A percentile compares a stretch with the other conserved stretches of the same genome.
Conservation (phyloP, 2,329 filamentous ascomycete genomes). For the Phyllosticta citribraziliensis region DNA sequence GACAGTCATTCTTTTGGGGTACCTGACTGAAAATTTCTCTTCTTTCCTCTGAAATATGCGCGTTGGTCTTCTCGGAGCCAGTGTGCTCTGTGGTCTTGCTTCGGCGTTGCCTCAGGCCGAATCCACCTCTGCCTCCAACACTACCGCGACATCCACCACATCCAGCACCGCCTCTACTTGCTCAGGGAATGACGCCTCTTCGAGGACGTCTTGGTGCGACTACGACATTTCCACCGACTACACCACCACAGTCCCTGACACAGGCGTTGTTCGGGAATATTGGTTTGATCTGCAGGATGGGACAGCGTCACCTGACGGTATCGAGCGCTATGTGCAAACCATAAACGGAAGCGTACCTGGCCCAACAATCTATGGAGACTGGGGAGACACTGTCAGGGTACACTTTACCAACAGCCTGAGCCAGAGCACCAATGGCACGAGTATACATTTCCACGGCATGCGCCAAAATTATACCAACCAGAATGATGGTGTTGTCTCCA, state of each 20-base stretch:
- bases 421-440: conserved; percentile 44
- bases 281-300: conserved; percentile 45
- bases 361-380: conserved; percentile 18
- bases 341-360: conserved; percentile 7
- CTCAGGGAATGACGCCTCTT: conserved; percentile 2
- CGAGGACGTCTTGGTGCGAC: conserved; percentile 33
- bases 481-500: conserved; percentile 46
- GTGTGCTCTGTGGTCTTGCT: background rate
- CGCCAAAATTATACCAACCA: conserved; percentile 46
- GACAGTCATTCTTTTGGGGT: background rate
- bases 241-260: conserved; percentile 40
- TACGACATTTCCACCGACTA: conserved; percentile 44
- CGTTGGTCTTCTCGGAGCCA: background rate
- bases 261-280: conserved; percentile 46
- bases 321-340: conserved; percentile 26
- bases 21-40: background rate
- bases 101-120: background rate
- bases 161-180: background rate
- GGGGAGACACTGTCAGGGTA: conserved; percentile 37
- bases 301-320: conserved; percentile 47
- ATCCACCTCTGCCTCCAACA: background rate
- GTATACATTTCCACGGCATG: conserved; percentile 54
- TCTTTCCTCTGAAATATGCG: background rate
- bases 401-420: conserved; percentile 42
- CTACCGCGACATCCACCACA: background rate